Evolutionary conservation across 768 basidiomycete genomes (phyloP).

Genomic region (Lyophyllum shimeji): DNA sequence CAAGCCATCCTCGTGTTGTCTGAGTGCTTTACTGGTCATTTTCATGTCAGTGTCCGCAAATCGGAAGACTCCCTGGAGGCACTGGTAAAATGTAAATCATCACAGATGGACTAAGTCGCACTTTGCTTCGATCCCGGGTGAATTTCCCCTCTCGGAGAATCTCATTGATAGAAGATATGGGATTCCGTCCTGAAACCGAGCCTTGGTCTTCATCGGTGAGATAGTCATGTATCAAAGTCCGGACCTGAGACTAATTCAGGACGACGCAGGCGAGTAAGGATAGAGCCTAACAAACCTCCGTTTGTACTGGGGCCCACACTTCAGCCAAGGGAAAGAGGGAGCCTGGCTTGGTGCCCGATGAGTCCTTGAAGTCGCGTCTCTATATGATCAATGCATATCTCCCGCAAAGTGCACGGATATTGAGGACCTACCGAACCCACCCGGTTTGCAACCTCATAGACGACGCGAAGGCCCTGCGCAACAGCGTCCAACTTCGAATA

Average conservation of each 20-base stretch:
- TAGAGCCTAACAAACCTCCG: slow-evolving; percentile 59
- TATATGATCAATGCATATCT: slow-evolving; percentile 27
- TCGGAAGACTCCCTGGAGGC: slow-evolving; percentile 75
- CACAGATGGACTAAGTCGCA: slow-evolving; percentile 23
- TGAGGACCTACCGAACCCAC: slow-evolving; percentile 80
- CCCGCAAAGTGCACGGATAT: not conserved
- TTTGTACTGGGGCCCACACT: slow-evolving; percentile 85
- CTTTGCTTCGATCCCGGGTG: slow-evolving; percentile 78
- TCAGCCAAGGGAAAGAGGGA: slow-evolving; percentile 82
- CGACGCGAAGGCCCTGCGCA: slow-evolving; percentile 83
- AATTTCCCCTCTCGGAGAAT: slow-evolving; percentile 83
- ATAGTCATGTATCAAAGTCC: slow-evolving; percentile 83
- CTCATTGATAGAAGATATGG: slow-evolving; percentile 92
- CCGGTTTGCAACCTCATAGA: slow-evolving; percentile 87
- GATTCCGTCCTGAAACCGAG: slow-evolving; percentile 75
- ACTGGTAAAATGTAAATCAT: not conserved
- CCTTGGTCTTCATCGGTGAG: slow-evolving; percentile 90
- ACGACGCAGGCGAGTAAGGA: not conserved
- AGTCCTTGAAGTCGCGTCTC: slow-evolving; percentile 91
- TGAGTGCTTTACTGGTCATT: slow-evolving; percentile 62
- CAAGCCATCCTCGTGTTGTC: slow-evolving; percentile 81
- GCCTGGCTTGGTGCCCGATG: slow-evolving; percentile 73
- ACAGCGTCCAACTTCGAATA: slow-evolving; percentile 96
- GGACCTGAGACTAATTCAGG: slow-evolving; percentile 52
- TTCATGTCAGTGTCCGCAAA: slow-evolving; percentile 90